These are phyloP conservation scores for Sclerotinia subarctica DNA, from an alignment of 2,329 filamentous ascomycete genomes.

Conservation along the genomic window DNA sequence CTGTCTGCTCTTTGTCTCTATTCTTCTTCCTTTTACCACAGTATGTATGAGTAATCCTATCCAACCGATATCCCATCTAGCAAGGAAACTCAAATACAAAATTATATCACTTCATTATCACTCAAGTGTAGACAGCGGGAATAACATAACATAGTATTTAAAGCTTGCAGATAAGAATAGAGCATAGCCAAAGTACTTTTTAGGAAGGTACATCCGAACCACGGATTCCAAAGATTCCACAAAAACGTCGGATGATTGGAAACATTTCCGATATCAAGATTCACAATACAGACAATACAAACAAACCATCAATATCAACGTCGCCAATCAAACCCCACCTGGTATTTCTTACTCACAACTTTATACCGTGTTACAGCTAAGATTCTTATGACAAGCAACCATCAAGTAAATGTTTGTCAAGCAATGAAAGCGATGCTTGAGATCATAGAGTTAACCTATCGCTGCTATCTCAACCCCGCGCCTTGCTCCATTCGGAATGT, in stretches of 20 bases:
- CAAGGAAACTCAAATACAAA: neutral
- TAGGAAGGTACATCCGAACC: neutral
- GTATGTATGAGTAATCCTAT: neutral
- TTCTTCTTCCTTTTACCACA: neutral
- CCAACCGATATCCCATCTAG: neutral
- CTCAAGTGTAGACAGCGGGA: neutral
- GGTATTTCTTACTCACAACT: neutral
- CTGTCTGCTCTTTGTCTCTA: no score
- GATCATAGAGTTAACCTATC: neutral
- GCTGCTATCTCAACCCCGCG: constrained; percentile 11
- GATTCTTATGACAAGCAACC: neutral
- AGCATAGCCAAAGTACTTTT: neutral
- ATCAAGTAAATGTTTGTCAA: neutral
- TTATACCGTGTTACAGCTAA: no score
- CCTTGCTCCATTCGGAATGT: constrained; percentile 29
- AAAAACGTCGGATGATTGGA: neutral
- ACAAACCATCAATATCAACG: neutral
- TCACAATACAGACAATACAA: neutral
- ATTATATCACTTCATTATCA: neutral
- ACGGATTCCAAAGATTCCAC: neutral
- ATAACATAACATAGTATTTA: neutral
- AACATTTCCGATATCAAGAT: neutral
- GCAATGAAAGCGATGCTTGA: neutral
- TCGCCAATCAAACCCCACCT: neutral
- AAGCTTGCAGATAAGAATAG: neutral